These are phyloP conservation scores for Volvox reticuliferus DNA, from an alignment of 139 green algal genomes.

Conservation along the genomic window DNA sequence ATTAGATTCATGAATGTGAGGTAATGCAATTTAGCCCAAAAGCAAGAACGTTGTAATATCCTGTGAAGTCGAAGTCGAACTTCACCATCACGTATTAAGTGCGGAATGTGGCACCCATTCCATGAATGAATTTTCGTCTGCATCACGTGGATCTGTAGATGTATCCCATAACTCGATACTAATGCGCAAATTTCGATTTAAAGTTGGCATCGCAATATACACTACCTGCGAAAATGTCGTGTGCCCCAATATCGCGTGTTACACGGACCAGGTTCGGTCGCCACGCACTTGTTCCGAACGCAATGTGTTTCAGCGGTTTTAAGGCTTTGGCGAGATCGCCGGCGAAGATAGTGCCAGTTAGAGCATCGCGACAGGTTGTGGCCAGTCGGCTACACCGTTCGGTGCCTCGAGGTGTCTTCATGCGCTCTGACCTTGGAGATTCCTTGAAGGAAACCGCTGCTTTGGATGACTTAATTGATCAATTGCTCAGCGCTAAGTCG, in stretches of 20 bases:
- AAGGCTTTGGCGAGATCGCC: background rate
- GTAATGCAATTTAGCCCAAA: too few species aligned
- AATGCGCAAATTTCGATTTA: too few species aligned
- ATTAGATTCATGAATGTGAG: too few species aligned
- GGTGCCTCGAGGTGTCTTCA: background rate
- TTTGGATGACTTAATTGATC: constrained; percentile 87
- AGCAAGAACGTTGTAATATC: too few species aligned
- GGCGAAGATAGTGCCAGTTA: background rate
- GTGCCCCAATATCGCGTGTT: background rate
- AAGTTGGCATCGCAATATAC: too few species aligned
- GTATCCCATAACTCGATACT: too few species aligned
- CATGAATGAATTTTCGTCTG: too few species aligned
- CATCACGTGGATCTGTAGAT: too few species aligned
- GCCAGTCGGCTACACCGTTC: background rate
- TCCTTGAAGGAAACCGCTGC: constrained; percentile 74
- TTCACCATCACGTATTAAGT: too few species aligned
- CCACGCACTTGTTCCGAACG: background rate
- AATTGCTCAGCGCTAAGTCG: constrained; percentile 70
- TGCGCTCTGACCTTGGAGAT: constrained; percentile 12
- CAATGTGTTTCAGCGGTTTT: background rate
- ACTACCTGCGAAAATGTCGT: background rate
- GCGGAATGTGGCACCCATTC: too few species aligned
- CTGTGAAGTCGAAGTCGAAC: too few species aligned
- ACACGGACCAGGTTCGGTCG: background rate
- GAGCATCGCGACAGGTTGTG: background rate